phyloP scores from a whole-genome alignment of 2,329 filamentous ascomycete genomes.

The Pseudopithomyces chartarum region DNA sequence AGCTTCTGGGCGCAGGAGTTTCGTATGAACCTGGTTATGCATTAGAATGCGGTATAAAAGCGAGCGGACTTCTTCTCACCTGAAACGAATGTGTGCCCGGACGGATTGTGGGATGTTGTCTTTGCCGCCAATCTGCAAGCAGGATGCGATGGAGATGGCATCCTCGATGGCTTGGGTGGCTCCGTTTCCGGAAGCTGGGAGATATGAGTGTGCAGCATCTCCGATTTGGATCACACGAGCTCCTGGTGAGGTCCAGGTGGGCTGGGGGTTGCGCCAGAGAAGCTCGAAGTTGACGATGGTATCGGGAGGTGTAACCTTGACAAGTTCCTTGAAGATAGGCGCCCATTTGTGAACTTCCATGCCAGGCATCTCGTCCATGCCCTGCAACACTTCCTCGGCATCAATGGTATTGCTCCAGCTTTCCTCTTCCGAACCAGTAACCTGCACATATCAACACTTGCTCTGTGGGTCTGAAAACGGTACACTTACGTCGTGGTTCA shows the following conservation, averaged over 20 bases:
- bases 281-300: constrained; percentile 57
- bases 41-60: background rate
- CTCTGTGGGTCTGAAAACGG: background rate
- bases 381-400: constrained; percentile 50
- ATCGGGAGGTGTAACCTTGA: constrained; percentile 50
- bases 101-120: constrained; percentile 46
- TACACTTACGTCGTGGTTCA: constrained; percentile 53
- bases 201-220: constrained; percentile 52
- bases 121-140: constrained; percentile 52
- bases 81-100: constrained; percentile 49
- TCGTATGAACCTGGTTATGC: constrained; percentile 48
- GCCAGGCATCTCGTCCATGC: constrained; percentile 52
- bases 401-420: constrained; percentile 55
- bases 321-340: constrained; percentile 52
- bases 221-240: constrained; percentile 53
- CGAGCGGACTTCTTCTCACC: constrained; percentile 28
- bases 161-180: constrained; percentile 56
- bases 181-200: constrained; percentile 52
- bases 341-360: constrained; percentile 50
- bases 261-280: constrained; percentile 54
- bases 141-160: constrained; percentile 52
- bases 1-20: constrained; percentile 57
- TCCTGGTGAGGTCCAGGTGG: constrained; percentile 50
- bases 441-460: constrained; percentile 31
- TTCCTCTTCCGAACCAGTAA: constrained; percentile 51